Evolutionary conservation across 139 green algal genomes (phyloP), one percentile per base, ranked within the genome.

Genomic region (Haematococcus lacustris): DNA sequence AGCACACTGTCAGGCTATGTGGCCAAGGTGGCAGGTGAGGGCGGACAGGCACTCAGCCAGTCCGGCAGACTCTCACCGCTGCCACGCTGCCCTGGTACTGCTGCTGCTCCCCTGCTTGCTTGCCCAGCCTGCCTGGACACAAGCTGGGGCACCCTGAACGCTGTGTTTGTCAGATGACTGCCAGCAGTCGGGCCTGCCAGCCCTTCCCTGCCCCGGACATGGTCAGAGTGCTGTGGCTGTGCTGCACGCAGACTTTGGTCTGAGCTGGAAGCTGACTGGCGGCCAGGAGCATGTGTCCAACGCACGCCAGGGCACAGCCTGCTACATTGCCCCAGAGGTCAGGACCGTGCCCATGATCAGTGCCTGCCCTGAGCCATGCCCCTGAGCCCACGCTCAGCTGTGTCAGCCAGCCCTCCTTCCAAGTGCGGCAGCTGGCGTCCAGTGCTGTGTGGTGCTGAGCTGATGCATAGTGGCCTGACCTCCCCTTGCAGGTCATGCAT

Each of bases 251-350:
- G 79, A 85, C 70, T 85, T 85, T 68, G 79, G 79, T 25, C 53
- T 85, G 60, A 77, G 71, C 35, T 64, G 70, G 51, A 78, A 81
- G 69, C 30, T 85, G 66, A 40, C 75, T 0, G 60, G 39, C 17
- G 67, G 65, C 38, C 67, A 77, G 59, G 66, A 71, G 28, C 76
- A 85, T 73, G 70, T 83, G 60, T 71, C 40, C 76, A 86, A 86
- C 50, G 68, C 68, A 0, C 61, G 37, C 26, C 68, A 66, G 1
- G 74, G 74, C 47, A 79, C 74, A 50, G 68, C 57, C 0, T 79
- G 74, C 61, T 79, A 79, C 74, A 72, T 71, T 1, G 43, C 68
- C 21, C 74, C 74, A 1, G 74, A 79, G 68, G 66, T 65, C 21
- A 37, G 28, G 13, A 65, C 26, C 57, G 28, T 37, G 7, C 6